A percentile compares a stretch with the other conserved stretches of the same genome.
Evolutionary conservation across 495 filamentous ascomycete genomes (phyloP).

Genomic region (Aspergillus nanangensis): DNA sequence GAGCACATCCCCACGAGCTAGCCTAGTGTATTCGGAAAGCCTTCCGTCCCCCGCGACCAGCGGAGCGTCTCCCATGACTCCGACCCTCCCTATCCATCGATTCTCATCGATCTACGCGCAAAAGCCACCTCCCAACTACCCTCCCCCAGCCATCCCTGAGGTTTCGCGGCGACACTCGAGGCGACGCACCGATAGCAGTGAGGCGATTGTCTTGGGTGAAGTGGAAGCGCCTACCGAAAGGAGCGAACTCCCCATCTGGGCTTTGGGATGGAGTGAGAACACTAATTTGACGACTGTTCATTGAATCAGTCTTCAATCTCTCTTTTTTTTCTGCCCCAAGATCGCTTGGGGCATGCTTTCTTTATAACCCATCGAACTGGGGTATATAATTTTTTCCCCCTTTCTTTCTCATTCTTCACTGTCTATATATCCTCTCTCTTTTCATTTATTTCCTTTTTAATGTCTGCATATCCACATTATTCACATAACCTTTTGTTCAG

Average conservation of each 20-base stretch:
- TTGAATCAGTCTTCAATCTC: slow-evolving; percentile 26
- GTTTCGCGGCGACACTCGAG: slow-evolving; percentile 35
- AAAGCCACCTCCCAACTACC: slow-evolving; percentile 35
- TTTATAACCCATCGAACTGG: too few species aligned
- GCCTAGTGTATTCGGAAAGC: slow-evolving; percentile 34
- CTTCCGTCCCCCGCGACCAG: slow-evolving; percentile 36
- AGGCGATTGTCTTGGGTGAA: slow-evolving; percentile 32
- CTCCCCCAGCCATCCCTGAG: slow-evolving; percentile 35
- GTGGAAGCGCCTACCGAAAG: slow-evolving; percentile 19
- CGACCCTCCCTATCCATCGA: slow-evolving; percentile 41
- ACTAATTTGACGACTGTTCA: slow-evolving; percentile 32
- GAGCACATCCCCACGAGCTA: slow-evolving; percentile 27
- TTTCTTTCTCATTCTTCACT: neutral
- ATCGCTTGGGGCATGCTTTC: too few species aligned
- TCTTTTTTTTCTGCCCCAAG: too few species aligned
- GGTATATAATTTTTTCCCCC: too few species aligned
- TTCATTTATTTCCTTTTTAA: neutral
- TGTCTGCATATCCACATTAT: neutral
- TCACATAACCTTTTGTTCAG: neutral
- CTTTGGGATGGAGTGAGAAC: slow-evolving; percentile 35
- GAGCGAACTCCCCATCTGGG: slow-evolving; percentile 37
- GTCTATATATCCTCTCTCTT: neutral
- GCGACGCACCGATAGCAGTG: slow-evolving; percentile 43
- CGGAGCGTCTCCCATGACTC: slow-evolving; percentile 39
- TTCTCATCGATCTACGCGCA: slow-evolving; percentile 38